Conservation (phyloP, 345 rosid species). For the Syzygium oleosum region DNA sequence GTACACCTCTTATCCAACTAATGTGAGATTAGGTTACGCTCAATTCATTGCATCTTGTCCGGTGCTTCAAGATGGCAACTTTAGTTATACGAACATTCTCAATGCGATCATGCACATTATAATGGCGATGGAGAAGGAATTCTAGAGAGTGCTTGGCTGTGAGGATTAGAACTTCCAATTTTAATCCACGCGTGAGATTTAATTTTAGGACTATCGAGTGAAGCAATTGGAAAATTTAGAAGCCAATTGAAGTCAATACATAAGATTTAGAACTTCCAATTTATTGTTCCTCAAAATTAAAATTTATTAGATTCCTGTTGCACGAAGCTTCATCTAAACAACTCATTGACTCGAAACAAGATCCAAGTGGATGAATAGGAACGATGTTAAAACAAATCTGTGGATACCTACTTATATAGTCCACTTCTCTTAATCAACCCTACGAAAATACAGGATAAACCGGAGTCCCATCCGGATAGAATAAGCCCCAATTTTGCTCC, state of each 20-base stretch:
- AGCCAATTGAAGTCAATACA: neutral
- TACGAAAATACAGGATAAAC: slow-evolving; percentile 6
- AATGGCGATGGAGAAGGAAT: neutral
- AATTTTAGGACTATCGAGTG: neutral
- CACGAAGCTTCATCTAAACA: neutral
- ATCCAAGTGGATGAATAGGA: neutral
- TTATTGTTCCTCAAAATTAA: neutral
- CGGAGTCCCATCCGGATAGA: slow-evolving; percentile 10
- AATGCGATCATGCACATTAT: neutral
- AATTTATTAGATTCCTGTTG: neutral
- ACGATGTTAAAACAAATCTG: neutral
- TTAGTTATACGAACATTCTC: neutral
- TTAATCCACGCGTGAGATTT: neutral
- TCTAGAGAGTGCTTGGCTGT: neutral
- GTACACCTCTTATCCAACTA: neutral
- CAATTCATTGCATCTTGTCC: neutral
- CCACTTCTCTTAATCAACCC: neutral
- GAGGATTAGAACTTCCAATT: neutral
- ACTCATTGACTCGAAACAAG: neutral
- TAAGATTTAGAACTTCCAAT: neutral
- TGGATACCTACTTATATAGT: neutral
- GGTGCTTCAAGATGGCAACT: neutral
- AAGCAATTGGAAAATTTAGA: neutral
- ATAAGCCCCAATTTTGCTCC: slow-evolving; percentile 15
- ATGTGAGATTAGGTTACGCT: neutral